Evolutionary conservation across 441 rosid genomes (phyloP), one percentile per base, ranked within the genome.

Genomic region (Adansonia gregorii): DNA sequence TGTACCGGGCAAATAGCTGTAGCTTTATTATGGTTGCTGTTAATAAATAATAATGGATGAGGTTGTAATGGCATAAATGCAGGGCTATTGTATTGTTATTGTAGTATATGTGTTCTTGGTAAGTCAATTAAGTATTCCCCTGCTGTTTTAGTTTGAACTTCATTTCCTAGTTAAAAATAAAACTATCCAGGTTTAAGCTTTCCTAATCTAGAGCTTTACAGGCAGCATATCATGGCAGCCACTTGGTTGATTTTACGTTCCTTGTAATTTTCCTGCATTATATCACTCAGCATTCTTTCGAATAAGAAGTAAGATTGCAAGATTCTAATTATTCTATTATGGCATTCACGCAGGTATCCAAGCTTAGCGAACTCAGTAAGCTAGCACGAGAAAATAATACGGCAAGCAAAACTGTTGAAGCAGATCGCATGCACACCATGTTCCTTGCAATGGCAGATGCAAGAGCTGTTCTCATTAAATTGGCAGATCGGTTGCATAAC

Each of bases 361-460:
- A 96, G 88, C 97, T 94, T 72, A 94, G 98, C 77, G 95, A 94
- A 69, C 77, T 96, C 72, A 96, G 98, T 83, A 92, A 96, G 84
- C 97, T 96, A 66, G 98, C 98, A 20, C 93, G 97, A 58, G 98
- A 95, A 72, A 94, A 88, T 84, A 89, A 94, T 56, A 94, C 98
- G 0, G 99, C 99, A 0, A 79, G 85, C 84, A 92, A 87, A 85
- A 91, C 90, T 0, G 93, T 85, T 1, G 97, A 95, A 87, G 97
- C 98, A 48, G 98, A 92, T 86, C 89, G 97, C 35, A 83, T 94
- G 79, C 99, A 94, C 71, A 95, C 98, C n/a, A 91, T 94, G 97
- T 89, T 94, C 88, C 97, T 95, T n/a, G 98, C 94, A 52, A 92
- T 95, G 97, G 92, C 95, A 41, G 99, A 95, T 88, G 98, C 97